These are phyloP conservation scores for Salvia sclarea DNA, from an alignment of 305 asterid species.

Conservation along the genomic window DNA sequence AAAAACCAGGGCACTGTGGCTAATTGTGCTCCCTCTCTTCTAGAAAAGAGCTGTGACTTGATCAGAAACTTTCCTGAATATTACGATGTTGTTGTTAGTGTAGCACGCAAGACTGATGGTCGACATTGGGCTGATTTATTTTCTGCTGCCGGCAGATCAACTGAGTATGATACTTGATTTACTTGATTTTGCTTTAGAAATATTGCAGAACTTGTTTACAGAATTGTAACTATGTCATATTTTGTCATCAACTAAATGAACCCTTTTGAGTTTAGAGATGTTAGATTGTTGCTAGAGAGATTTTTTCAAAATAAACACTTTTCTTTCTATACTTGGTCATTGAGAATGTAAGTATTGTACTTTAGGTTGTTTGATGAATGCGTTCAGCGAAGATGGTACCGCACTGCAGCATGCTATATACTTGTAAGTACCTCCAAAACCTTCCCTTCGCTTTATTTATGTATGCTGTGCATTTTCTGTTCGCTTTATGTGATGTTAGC, in stretches of 20 bases:
- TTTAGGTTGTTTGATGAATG: slow-evolving; percentile 76
- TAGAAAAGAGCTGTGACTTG: slow-evolving; percentile 94
- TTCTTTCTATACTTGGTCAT: slow-evolving; percentile 21
- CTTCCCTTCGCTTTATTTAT: slow-evolving; percentile 15
- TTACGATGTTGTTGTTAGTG: slow-evolving; percentile 97
- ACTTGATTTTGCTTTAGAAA: slow-evolving; percentile 22
- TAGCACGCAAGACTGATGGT: slow-evolving; percentile 99
- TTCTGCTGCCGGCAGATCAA: slow-evolving; percentile 95
- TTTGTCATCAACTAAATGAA: slow-evolving; percentile 25
- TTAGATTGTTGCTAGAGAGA: slow-evolving; percentile 11
- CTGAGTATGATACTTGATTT: slow-evolving; percentile 70
- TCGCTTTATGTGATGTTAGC: slow-evolving; percentile 3
- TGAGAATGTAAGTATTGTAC: slow-evolving; percentile 28
- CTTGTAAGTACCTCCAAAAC: slow-evolving; percentile 46
- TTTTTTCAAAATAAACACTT: slow-evolving; percentile 8
- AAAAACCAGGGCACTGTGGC: slow-evolving; percentile 56
- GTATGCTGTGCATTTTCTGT: slow-evolving; percentile 15
- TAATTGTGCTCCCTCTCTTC: slow-evolving; percentile 58
- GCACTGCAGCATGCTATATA: slow-evolving; percentile 77
- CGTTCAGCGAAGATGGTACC: slow-evolving; percentile 70
- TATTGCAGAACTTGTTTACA: slow-evolving; percentile 1
- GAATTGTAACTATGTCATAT: neutral
- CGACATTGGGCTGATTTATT: slow-evolving; percentile 99
- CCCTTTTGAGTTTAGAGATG: slow-evolving; percentile 21
- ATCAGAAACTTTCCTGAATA: slow-evolving; percentile 92